Conservation (phyloP, 345 rosid genomes). For the Eucalyptus curtisii region DNA sequence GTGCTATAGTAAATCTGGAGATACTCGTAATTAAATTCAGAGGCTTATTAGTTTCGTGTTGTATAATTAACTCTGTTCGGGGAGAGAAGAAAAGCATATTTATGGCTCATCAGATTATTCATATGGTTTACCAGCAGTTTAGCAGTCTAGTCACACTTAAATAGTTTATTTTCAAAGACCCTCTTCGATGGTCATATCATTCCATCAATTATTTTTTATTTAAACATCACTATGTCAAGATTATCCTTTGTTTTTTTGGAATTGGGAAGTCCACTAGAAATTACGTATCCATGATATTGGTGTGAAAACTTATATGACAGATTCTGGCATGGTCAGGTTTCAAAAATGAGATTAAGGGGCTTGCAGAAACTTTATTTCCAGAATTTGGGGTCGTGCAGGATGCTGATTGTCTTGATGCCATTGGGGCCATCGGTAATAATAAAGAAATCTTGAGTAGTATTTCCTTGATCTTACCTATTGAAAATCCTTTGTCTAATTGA, state of each 20-base stretch:
- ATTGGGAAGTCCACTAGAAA: neutral
- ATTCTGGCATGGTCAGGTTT: slow-evolving; percentile 34
- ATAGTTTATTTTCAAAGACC: neutral
- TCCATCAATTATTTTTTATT: neutral
- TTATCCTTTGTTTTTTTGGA: neutral
- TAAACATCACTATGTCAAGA: neutral
- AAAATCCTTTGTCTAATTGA: neutral
- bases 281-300: neutral
- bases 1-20: neutral
- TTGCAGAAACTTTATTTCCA: slow-evolving; percentile 15
- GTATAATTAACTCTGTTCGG: neutral
- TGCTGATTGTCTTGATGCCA: slow-evolving; percentile 92
- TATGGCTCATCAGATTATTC: neutral
- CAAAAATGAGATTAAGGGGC: slow-evolving; percentile 56
- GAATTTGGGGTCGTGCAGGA: slow-evolving; percentile 92
- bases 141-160: neutral
- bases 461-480: neutral
- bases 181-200: neutral
- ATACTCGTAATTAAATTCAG: neutral
- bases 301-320: neutral
- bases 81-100: neutral
- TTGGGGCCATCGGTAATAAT: slow-evolving; percentile 68
- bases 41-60: neutral
- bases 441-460: neutral
- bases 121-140: neutral